Conservation (phyloP, 306 rosid species). For the Fragaria iinumae region DNA sequence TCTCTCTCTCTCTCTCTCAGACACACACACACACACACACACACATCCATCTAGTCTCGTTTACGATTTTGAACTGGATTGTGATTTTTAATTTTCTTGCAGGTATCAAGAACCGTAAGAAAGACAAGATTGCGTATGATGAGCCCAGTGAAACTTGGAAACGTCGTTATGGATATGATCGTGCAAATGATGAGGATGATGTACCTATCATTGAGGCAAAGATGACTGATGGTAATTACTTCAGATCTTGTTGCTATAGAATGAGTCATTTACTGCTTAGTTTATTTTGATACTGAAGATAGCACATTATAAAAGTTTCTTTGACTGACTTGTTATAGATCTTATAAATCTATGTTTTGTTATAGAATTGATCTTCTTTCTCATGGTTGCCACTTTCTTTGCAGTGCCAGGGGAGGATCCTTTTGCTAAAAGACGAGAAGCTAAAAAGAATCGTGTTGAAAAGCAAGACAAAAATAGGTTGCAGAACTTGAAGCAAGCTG, state of each 20-base stretch:
- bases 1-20: neutral
- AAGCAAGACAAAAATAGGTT: constrained; percentile 73
- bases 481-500: constrained; percentile 80
- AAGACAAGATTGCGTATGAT: constrained; percentile 65
- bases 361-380: neutral
- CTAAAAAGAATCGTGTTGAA: constrained; percentile 68
- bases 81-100: constrained; percentile 18
- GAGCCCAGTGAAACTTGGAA: constrained; percentile 77
- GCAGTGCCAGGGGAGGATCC: constrained; percentile 84
- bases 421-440: constrained; percentile 69
- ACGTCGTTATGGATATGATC: constrained; percentile 81
- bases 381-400: constrained; percentile 18
- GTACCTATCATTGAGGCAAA: constrained; percentile 91
- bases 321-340: neutral
- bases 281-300: neutral
- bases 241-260: neutral
- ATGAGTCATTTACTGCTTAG: neutral
- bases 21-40: too few species aligned
- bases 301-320: too few species aligned
- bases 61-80: neutral
- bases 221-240: constrained; percentile 64
- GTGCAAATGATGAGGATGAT: constrained; percentile 78
- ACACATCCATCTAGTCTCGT: neutral
- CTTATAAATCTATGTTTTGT: neutral
- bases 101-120: constrained; percentile 78